Percentiles rank a stretch among this genome's conserved stretches.
phyloP scores from a whole-genome alignment of 1,284 basidiomycete species.

The Austroboletus rostrupii region DNA sequence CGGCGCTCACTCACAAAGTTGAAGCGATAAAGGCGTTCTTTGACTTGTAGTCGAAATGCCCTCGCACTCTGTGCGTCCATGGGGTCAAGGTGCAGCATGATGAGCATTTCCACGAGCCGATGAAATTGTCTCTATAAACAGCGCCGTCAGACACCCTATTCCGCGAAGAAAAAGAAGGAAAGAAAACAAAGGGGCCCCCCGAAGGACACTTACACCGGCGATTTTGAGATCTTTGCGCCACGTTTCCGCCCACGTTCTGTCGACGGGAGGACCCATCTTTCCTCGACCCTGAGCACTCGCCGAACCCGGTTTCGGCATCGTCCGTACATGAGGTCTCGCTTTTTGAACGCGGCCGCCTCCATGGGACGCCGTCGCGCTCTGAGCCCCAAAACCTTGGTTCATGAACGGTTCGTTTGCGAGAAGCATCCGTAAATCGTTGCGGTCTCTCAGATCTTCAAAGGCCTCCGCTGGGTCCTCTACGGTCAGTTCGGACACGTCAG shows the following conservation, averaged over 20 bases:
- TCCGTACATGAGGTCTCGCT: constrained; percentile 35
- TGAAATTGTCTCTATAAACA: constrained; percentile 80
- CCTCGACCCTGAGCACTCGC: constrained; percentile 41
- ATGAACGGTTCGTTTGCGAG: constrained; percentile 62
- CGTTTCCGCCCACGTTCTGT: constrained; percentile 76
- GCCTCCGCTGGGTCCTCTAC: constrained; percentile 97
- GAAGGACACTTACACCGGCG: constrained; percentile 65
- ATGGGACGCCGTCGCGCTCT: constrained; percentile 24
- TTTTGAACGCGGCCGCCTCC: constrained; percentile 46
- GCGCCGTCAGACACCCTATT: constrained; percentile 4
- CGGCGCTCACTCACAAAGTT: constrained; percentile 71
- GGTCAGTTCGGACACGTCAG: constrained; percentile 82
- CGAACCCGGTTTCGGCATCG: constrained; percentile 30
- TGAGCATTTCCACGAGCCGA: constrained; percentile 88
- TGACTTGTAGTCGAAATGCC: constrained; percentile 82
- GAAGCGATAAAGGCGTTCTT: constrained; percentile 90
- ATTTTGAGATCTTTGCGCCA: constrained; percentile 86
- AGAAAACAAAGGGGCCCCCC: constrained; percentile 3
- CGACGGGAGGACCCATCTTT: constrained; percentile 72
- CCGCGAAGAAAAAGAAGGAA: background rate
- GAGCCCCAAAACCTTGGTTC: constrained; percentile 50
- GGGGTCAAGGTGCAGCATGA: constrained; percentile 70
- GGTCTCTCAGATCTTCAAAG: constrained; percentile 92
- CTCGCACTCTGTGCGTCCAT: constrained; percentile 52
- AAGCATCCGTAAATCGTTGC: constrained; percentile 86